Percentiles rank a stretch among this genome's conserved stretches.
These are phyloP conservation scores for Colletotrichum gigasporum DNA, from an alignment of 2,329 filamentous ascomycete genomes.

Conservation along the genomic window DNA sequence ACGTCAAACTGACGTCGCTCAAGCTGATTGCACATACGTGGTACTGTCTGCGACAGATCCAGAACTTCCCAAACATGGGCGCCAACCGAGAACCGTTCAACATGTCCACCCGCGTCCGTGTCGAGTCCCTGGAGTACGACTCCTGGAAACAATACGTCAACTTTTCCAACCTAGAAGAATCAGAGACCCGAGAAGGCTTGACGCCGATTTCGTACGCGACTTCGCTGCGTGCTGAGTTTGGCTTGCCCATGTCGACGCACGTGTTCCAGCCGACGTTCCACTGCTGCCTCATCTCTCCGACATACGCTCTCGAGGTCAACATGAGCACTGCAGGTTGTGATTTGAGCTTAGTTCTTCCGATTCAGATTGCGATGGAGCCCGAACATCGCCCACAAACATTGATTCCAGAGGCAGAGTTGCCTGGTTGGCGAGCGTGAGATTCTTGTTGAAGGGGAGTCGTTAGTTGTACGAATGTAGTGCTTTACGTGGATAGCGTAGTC, in stretches of 20 bases:
- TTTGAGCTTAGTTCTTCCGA: slow-evolving; percentile 55
- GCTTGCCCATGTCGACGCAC: slow-evolving; percentile 55
- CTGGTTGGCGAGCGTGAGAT: not conserved
- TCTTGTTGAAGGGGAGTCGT: no score
- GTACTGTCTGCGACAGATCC: slow-evolving; percentile 56
- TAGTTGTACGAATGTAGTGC: no score
- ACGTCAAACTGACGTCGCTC: slow-evolving; percentile 55
- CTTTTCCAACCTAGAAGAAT: slow-evolving; percentile 39
- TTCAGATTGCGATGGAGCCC: slow-evolving; percentile 60
- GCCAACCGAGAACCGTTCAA: slow-evolving; percentile 47
- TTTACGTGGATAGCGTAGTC: no score
- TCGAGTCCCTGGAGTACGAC: slow-evolving; percentile 55
- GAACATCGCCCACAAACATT: slow-evolving; percentile 12
- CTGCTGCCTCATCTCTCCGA: slow-evolving; percentile 64
- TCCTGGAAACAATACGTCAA: slow-evolving; percentile 42
- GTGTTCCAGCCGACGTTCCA: slow-evolving; percentile 66
- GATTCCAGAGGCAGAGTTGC: not conserved
- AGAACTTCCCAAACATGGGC: slow-evolving; percentile 59
- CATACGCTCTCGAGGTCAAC: slow-evolving; percentile 59
- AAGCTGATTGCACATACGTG: slow-evolving; percentile 63
- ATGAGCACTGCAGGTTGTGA: slow-evolving; percentile 52
- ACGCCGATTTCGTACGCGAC: slow-evolving; percentile 50
- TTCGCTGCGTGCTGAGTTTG: slow-evolving; percentile 55
- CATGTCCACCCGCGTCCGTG: slow-evolving; percentile 52
- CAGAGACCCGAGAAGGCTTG: slow-evolving; percentile 28